Evolutionary conservation across 1,284 basidiomycete genomes (phyloP).

Genomic region (Cystobasidium sp.): DNA sequence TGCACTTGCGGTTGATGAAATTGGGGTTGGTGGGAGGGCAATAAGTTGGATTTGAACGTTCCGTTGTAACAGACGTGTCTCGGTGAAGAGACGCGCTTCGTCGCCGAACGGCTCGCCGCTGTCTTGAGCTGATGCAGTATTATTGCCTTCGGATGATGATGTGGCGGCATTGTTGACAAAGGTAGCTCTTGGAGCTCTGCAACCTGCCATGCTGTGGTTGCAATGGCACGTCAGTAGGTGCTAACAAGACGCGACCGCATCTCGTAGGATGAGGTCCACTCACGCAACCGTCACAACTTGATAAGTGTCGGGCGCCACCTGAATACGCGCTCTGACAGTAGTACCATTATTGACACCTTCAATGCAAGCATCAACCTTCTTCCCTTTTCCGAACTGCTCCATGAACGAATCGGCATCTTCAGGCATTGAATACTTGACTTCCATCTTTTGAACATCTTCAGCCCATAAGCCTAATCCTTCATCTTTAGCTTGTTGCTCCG

Average conservation of each 20-base stretch:
- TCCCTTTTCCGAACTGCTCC: conserved; percentile 80
- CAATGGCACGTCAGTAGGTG: no score
- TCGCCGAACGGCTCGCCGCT: conserved; percentile 54
- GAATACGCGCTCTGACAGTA: conserved; percentile 82
- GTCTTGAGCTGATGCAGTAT: conserved; percentile 33
- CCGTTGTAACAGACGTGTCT: conserved; percentile 88
- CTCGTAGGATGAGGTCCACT: no score
- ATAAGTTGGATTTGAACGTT: conserved; percentile 83
- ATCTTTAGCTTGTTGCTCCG: conserved; percentile 79
- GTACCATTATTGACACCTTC: conserved; percentile 94
- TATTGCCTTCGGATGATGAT: conserved; percentile 32
- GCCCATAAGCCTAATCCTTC: conserved; percentile 81
- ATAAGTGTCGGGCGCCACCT: conserved; percentile 85
- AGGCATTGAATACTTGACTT: conserved; percentile 85
- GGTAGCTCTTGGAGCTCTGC: conserved; percentile 75
- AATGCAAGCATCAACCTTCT: conserved; percentile 84
- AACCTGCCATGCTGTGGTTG: conserved; percentile 72
- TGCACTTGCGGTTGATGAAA: conserved; percentile 65
- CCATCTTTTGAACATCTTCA: conserved; percentile 66
- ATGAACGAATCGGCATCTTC: conserved; percentile 85
- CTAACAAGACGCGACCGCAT: no score
- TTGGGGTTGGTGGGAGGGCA: conserved; percentile 73
- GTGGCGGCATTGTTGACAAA: conserved; percentile 45
- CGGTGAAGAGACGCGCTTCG: conserved; percentile 91
- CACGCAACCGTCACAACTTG: conserved; percentile 74